Base-by-base conservation (phyloP, 306 rosid species). In the Acacia melanoxylon region DNA sequence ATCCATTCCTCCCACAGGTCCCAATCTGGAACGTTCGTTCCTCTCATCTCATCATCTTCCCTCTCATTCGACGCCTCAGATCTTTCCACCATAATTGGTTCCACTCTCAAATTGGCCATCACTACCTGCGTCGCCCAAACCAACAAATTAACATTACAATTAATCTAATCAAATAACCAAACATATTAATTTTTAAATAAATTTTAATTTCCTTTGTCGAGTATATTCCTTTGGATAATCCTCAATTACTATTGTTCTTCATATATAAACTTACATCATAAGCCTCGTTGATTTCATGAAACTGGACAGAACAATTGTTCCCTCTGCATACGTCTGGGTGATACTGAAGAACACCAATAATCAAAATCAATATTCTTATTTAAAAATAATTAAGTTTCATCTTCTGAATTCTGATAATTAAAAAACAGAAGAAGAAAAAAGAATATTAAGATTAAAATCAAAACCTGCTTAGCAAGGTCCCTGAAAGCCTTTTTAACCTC, bases 1-100 rank as follows among this genome's bases (percentile, higher is more conserved):
- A 92, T 92, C 99, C 99, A 96, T 51, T 96, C 99, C 65, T 96
- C 99, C 97, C 97, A 96, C 91, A 87, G 13, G 25, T 92, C 97
- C 82, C 87, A 90, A 87, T 91, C 94, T 0, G 90, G 87, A 52
- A 90, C 94, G 42, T 85, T 24, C 94, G 80, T 86, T 85, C 93
- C 94, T 44, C 94, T 87, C 86, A 84, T 72, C 56, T 91, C 76
- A 33, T 91, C 97, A 40, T 90, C 91, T 0, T 11, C 69, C 20
- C 69, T 90, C 19, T 66, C 86, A 11, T 88, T 89, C 51, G 67
- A 88, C 0, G 79, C 22, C 45, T 86, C 91, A 45, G 54, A 88
- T 1, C 74, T 52, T 70, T 85, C 78, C 10, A 29, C 6, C 7
- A 62, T 76, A 2, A 70, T 82, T 31, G 91, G 0, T 61, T 90